phyloP scores from a whole-genome alignment of 225 moss, liverwort and hornwort genomes.

The Polytrichum commune region DNA sequence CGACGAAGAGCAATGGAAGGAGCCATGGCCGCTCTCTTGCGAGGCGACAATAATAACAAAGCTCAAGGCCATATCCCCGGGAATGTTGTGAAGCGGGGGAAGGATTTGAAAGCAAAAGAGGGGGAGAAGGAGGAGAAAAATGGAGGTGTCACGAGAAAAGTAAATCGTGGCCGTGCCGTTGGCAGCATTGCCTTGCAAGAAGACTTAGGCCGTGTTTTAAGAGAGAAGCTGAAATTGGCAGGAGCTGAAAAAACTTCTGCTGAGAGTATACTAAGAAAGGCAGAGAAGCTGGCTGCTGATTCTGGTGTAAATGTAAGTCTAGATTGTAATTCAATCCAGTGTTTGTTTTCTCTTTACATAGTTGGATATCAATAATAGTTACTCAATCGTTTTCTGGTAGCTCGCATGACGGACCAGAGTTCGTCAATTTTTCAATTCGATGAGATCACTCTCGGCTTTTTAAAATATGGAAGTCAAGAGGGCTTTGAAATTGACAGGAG shows the following conservation, averaged over 20 bases:
- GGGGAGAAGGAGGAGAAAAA: conserved; percentile 4
- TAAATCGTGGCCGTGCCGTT: conserved; percentile 1
- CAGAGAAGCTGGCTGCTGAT: conserved; percentile 27
- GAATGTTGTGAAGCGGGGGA: conserved; percentile 14
- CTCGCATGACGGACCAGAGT: not conserved
- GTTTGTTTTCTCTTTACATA: too few relatives aligned
- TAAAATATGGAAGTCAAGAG: not conserved
- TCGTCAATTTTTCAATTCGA: not conserved
- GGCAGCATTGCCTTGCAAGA: not conserved
- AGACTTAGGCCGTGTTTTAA: not conserved
- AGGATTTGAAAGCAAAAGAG: not conserved
- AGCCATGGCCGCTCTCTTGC: conserved; percentile 37
- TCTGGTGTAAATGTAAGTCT: conserved; percentile 25
- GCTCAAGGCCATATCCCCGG: conserved; percentile 15
- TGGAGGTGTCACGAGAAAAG: conserved; percentile 1
- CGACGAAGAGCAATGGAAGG: conserved; percentile 34
- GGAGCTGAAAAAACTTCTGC: conserved; percentile 9
- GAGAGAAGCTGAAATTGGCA: conserved; percentile 7
- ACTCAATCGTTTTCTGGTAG: not conserved
- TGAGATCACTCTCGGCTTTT: too few relatives aligned
- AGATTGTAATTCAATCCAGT: not conserved
- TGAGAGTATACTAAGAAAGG: conserved; percentile 24
- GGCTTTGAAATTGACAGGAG: conserved; percentile 2
- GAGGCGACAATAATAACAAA: conserved; percentile 13
- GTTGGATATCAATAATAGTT: not conserved